Evolutionary conservation across 2,329 filamentous ascomycete genomes (phyloP).

Genomic region (Phaeosphaeriaceae sp.): DNA sequence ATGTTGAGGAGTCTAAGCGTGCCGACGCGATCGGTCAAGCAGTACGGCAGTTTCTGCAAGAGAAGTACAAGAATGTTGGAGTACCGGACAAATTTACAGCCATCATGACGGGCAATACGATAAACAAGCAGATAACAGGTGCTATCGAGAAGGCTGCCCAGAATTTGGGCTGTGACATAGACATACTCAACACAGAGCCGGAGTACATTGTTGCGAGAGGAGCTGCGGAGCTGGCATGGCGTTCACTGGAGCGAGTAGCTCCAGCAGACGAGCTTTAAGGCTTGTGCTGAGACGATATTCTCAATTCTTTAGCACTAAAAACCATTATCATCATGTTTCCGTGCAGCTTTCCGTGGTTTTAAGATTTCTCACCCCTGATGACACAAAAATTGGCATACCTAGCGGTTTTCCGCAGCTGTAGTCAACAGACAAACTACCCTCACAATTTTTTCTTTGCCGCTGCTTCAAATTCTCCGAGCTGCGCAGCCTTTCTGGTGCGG

Average conservation of each 20-base stretch:
- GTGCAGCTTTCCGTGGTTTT: too few relatives aligned
- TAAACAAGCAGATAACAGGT: background rate
- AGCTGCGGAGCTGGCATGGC: background rate
- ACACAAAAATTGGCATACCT: too few relatives aligned
- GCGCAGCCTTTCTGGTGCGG: too few relatives aligned
- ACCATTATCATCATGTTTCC: too few relatives aligned
- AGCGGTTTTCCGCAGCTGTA: too few relatives aligned
- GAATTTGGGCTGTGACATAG: background rate
- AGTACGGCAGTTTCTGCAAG: background rate
- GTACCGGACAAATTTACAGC: background rate
- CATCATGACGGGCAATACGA: background rate
- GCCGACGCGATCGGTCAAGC: background rate
- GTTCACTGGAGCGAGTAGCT: background rate
- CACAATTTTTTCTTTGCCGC: too few relatives aligned
- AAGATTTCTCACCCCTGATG: too few relatives aligned
- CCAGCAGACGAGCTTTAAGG: background rate
- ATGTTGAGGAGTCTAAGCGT: background rate
- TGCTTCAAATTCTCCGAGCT: too few relatives aligned
- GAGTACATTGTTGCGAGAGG: slow-evolving; percentile 1
- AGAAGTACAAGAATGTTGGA: background rate
- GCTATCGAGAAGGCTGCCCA: background rate
- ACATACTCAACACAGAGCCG: background rate
- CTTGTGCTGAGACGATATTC: too few relatives aligned
- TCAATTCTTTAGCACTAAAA: too few relatives aligned
- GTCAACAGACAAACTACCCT: too few relatives aligned